These are phyloP conservation scores for Takakia lepidozioides DNA, from an alignment of 225 moss, liverwort and hornwort genomes.

Conservation along the genomic window DNA sequence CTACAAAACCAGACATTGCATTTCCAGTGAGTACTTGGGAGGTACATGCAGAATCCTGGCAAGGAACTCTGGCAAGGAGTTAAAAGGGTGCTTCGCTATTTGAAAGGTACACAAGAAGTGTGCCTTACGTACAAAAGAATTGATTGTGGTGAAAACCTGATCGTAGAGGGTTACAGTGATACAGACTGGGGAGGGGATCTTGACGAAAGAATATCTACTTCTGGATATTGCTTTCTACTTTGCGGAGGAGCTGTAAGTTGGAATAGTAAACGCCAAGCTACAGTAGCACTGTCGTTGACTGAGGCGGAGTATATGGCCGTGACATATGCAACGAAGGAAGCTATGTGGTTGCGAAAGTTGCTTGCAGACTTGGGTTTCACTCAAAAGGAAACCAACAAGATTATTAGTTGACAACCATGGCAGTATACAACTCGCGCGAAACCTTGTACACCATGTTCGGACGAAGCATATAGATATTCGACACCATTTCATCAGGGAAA, in stretches of 20 bases:
- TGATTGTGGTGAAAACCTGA: not conserved
- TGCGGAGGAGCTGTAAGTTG: not conserved
- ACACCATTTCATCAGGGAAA: slow-evolving; percentile 1
- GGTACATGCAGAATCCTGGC: slow-evolving; percentile 1
- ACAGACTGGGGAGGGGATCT: not conserved
- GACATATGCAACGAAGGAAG: not conserved
- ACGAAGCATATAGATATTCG: not conserved
- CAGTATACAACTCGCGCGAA: too few relatives aligned
- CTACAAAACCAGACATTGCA: slow-evolving; percentile 4
- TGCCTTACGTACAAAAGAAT: not conserved
- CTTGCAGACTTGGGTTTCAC: not conserved
- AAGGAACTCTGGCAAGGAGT: not conserved
- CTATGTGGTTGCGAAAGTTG: not conserved
- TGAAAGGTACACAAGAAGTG: slow-evolving; percentile 1
- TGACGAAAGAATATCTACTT: slow-evolving; percentile 1
- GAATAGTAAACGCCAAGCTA: not conserved
- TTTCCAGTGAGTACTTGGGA: slow-evolving; percentile 1
- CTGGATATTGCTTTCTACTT: not conserved
- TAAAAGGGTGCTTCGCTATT: slow-evolving; percentile 3
- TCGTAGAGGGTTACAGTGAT: not conserved
- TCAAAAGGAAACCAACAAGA: not conserved
- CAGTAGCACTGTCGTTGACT: not conserved
- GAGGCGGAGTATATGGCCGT: slow-evolving; percentile 3
- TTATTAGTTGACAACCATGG: not conserved
- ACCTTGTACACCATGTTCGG: too few relatives aligned